Base-by-base conservation (phyloP, 192 early-diverging fungal genomes). In the Pilobolus umbonatus region DNA sequence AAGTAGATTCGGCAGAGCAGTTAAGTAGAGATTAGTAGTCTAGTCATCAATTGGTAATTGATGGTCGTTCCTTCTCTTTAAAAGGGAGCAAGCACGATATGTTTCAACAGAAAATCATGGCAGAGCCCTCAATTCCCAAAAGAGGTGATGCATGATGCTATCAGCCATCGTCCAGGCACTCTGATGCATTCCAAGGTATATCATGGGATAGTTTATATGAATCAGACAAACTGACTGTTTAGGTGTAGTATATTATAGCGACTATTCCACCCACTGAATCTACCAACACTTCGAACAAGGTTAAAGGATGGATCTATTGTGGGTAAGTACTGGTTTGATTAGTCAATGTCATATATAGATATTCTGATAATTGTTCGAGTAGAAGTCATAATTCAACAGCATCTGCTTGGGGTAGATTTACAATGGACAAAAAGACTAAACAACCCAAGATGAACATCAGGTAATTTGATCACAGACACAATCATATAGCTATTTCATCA, bases 101-200 rank as follows among this genome's bases (percentile, higher is more conserved):
- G 60, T 28, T 61, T 73, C 2, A 60, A 49, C 22, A 67, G 21
- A 6, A 35, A n/a, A 1, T 29, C 35, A 30, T 73, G 65, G 61
- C 39, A 62, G 34, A 73, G 64, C 39, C n/a, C 57, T 5, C 64
- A 40, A 3, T 73, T 73, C 57, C 71, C 71, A 3, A 61, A 44
- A 28, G n/a, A 57, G 1, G 50, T 73, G 9, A 63, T 73, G 61
- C 35, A 58, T 26, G 62, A 67, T 25, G 49, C 60, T 7, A 58
- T 73, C 22, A 67, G 65, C 32, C 55, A 67, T 36, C 60, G 71
- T 9, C 10, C 48, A 24, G 71, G 71, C 10, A 60, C 46, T 7
- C 43, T 73, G 2, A 73, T 73, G 71, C 71, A 73, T 35, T 64
- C 65, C 25, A 73, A 73, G 71, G 71, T 68, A 71, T 48, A 3